Conservation (phyloP, 768 basidiomycete genomes). For the Lepiota brunneoincarnata region DNA sequence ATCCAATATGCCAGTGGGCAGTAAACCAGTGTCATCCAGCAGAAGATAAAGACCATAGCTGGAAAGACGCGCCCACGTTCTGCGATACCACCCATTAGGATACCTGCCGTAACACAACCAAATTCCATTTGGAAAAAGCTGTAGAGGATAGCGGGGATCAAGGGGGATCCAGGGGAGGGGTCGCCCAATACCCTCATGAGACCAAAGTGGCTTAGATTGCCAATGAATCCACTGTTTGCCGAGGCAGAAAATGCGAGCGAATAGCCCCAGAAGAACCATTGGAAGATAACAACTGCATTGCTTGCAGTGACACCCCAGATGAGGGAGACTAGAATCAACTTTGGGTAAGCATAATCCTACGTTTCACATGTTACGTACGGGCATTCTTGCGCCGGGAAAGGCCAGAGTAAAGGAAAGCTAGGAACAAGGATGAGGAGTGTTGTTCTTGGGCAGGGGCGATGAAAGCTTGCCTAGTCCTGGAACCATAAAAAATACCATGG, state of each 20-base stretch:
- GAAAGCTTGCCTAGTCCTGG: conserved; percentile 58
- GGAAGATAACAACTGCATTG: conserved; percentile 75
- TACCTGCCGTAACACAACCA: conserved; percentile 76
- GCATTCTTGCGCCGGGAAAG: conserved; percentile 68
- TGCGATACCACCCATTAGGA: conserved; percentile 77
- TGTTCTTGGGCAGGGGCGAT: not conserved
- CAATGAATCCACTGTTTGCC: conserved; percentile 73
- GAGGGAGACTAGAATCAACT: conserved; percentile 47
- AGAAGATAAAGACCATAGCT: conserved; percentile 75
- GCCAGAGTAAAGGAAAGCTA: conserved; percentile 75
- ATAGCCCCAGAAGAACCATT: conserved; percentile 76
- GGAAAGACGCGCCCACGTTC: conserved; percentile 86
- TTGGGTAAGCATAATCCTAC: not conserved
- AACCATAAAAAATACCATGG: conserved; percentile 76
- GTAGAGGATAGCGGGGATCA: conserved; percentile 82
- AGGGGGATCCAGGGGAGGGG: conserved; percentile 75
- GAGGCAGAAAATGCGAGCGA: conserved; percentile 79
- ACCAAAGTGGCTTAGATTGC: conserved; percentile 78
- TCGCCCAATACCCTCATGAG: conserved; percentile 66
- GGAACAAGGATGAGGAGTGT: conserved; percentile 1
- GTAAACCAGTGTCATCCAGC: conserved; percentile 87
- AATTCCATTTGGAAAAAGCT: conserved; percentile 89
- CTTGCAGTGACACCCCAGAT: conserved; percentile 73
- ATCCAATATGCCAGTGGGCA: conserved; percentile 86
- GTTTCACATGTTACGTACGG: conserved; percentile 27